These are phyloP conservation scores for Lunasporangiospora selenospora DNA, from an alignment of 192 early-diverging fungal species.

Conservation along the genomic window DNA sequence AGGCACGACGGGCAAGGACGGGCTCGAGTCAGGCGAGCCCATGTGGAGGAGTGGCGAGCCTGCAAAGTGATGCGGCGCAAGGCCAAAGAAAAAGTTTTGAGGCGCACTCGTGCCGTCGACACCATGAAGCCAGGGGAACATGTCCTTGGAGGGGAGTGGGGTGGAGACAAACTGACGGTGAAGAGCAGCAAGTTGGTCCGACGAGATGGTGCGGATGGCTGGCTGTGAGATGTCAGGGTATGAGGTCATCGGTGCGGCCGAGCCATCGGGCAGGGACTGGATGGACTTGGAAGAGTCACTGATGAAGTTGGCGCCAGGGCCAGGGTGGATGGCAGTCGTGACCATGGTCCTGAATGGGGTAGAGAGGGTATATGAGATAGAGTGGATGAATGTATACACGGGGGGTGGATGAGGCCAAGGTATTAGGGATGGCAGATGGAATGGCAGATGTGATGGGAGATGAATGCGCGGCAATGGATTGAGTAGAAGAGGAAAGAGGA, in stretches of 20 bases:
- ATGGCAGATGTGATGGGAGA: not conserved
- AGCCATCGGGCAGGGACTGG: not conserved
- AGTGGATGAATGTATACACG: not conserved
- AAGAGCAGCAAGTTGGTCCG: slow-evolving; percentile 45
- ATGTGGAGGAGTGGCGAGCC: slow-evolving; percentile 40
- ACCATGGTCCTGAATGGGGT: slow-evolving; percentile 17
- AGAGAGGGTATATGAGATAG: not conserved
- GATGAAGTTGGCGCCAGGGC: not conserved
- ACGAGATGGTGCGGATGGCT: slow-evolving; percentile 47
- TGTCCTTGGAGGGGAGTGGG: slow-evolving; percentile 55
- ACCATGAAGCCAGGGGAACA: slow-evolving; percentile 71
- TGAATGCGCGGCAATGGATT: not conserved
- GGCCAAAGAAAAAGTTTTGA: slow-evolving; percentile 64
- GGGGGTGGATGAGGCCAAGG: not conserved
- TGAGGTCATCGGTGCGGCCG: slow-evolving; percentile 4
- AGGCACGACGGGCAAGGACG: slow-evolving; percentile 9
- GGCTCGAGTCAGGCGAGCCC: slow-evolving; percentile 1
- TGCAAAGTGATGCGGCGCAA: slow-evolving; percentile 35
- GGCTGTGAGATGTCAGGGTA: slow-evolving; percentile 34
- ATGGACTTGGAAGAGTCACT: not conserved
- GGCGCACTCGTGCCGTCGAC: slow-evolving; percentile 54
- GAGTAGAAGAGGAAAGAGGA: not conserved
- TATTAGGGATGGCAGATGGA: not conserved
- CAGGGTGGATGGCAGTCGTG: slow-evolving; percentile 13
- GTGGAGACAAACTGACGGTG: slow-evolving; percentile 51